Evolutionary conservation across 192 early-diverging fungal species (phyloP).

Genomic region (Haplosporangium gracile): DNA sequence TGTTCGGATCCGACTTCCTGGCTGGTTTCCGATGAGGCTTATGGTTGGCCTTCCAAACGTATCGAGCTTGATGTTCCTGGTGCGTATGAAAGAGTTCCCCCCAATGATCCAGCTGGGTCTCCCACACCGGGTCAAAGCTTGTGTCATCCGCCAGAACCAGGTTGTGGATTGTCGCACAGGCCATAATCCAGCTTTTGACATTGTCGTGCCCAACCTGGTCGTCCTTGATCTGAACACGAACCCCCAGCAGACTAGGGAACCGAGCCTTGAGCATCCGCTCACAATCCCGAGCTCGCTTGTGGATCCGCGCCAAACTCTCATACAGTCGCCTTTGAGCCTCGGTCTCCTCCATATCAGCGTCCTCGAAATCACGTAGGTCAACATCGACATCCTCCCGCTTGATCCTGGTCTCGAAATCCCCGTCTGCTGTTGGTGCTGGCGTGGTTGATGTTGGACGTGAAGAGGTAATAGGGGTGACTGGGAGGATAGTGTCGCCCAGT

Average conservation of each 20-base stretch:
- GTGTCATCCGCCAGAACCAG: conserved; percentile 39
- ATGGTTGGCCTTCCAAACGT: conserved; percentile 21
- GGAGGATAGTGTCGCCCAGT: conserved; percentile 12
- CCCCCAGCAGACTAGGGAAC: conserved; percentile 47
- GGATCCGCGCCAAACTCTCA: conserved; percentile 2
- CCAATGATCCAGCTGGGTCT: conserved; percentile 21
- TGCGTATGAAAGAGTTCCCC: conserved; percentile 13
- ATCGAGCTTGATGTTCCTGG: conserved; percentile 22
- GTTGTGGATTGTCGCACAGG: conserved; percentile 46
- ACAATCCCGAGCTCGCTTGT: conserved; percentile 37
- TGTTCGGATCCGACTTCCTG: not conserved
- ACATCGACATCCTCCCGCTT: not conserved
- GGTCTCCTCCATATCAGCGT: not conserved
- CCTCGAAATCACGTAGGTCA: not conserved
- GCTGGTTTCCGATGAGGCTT: not conserved
- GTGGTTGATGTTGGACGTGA: not conserved
- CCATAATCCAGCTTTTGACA: conserved; percentile 27
- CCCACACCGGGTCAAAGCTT: conserved; percentile 27
- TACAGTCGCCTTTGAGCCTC: conserved; percentile 1
- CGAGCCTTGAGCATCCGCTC: conserved; percentile 32
- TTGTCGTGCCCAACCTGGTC: conserved; percentile 13
- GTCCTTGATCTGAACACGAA: conserved; percentile 41
- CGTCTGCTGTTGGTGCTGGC: not conserved
- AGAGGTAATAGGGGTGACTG: not conserved
- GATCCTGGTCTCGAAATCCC: not conserved